Evolutionary conservation across 2,329 filamentous ascomycete genomes (phyloP).

Genomic region (Colletotrichum somersetense): DNA sequence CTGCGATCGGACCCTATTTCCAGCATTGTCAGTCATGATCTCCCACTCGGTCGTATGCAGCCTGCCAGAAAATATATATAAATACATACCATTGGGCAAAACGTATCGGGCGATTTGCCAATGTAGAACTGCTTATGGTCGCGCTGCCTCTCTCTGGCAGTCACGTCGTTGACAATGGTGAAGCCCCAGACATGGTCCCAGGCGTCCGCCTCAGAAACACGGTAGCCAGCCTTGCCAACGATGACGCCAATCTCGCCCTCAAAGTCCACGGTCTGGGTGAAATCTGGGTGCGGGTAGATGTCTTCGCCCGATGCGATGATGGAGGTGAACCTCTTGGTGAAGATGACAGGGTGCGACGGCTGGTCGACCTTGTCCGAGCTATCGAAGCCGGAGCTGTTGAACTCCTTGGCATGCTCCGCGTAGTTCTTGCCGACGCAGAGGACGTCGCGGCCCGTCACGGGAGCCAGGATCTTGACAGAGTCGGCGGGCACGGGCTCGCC

Average conservation of each 20-base stretch:
- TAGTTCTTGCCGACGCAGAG: conserved; percentile 70
- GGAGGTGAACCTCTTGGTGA: conserved; percentile 66
- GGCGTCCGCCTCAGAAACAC: conserved; percentile 58
- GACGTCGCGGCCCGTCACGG: conserved; percentile 62
- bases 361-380: conserved; percentile 65
- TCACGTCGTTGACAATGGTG: conserved; percentile 68
- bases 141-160: conserved; percentile 63
- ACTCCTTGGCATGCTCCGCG: conserved; percentile 67
- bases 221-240: conserved; percentile 62
- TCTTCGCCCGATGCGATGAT: conserved; percentile 64
- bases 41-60: too few relatives aligned
- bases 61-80: too few relatives aligned
- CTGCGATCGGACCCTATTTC: conserved; percentile 64
- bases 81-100: conserved; percentile 68
- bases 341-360: conserved; percentile 67
- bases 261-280: conserved; percentile 65
- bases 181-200: conserved; percentile 67
- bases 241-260: conserved; percentile 70
- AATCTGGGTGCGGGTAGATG: conserved; percentile 61
- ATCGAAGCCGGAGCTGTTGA: conserved; percentile 68
- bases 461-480: too few relatives aligned
- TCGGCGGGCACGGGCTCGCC: too few relatives aligned
- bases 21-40: too few relatives aligned
- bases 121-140: conserved; percentile 73
- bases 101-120: conserved; percentile 68